A percentile compares a stretch with the other conserved stretches of the same genome.
Evolutionary conservation across 1,284 basidiomycete genomes (phyloP).

Genomic region (Singerocomus rubriflavus): DNA sequence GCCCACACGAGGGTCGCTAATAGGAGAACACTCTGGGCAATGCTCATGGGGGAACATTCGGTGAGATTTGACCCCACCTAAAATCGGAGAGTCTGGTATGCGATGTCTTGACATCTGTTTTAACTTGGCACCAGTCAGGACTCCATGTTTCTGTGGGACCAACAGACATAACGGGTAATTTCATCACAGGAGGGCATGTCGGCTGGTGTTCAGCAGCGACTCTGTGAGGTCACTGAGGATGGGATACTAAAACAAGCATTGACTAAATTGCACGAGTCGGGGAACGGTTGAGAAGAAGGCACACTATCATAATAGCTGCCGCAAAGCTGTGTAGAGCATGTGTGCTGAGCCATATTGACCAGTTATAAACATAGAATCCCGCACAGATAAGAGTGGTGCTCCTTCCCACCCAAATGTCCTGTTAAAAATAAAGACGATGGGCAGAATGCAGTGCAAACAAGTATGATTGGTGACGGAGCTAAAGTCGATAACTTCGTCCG

Average conservation of each 20-base stretch:
- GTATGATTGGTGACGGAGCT: slow-evolving; percentile 27
- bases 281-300: slow-evolving; percentile 49
- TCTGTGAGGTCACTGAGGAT: slow-evolving; percentile 26
- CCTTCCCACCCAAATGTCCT: slow-evolving; percentile 47
- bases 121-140: slow-evolving; percentile 42
- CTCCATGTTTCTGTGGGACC: slow-evolving; percentile 38
- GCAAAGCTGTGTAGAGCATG: slow-evolving; percentile 48
- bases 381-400: background rate
- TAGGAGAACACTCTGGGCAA: background rate
- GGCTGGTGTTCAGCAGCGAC: slow-evolving; percentile 19
- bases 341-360: slow-evolving; percentile 46
- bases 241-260: slow-evolving; percentile 44
- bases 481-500: slow-evolving; percentile 2
- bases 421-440: slow-evolving; percentile 48
- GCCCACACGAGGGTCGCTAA: slow-evolving; percentile 45
- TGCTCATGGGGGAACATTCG: background rate
- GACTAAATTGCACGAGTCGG: slow-evolving; percentile 44
- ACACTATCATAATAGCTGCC: slow-evolving; percentile 46
- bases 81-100: slow-evolving; percentile 7
- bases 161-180: slow-evolving; percentile 40
- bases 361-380: background rate
- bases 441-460: slow-evolving; percentile 41
- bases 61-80: slow-evolving; percentile 40
- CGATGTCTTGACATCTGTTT: background rate
- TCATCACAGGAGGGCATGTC: slow-evolving; percentile 36